Percentiles rank a stretch among this genome's conserved stretches.
Evolutionary conservation across 2,329 filamentous ascomycete species (phyloP).

Genomic region (Alternaria novae-zelandiae): DNA sequence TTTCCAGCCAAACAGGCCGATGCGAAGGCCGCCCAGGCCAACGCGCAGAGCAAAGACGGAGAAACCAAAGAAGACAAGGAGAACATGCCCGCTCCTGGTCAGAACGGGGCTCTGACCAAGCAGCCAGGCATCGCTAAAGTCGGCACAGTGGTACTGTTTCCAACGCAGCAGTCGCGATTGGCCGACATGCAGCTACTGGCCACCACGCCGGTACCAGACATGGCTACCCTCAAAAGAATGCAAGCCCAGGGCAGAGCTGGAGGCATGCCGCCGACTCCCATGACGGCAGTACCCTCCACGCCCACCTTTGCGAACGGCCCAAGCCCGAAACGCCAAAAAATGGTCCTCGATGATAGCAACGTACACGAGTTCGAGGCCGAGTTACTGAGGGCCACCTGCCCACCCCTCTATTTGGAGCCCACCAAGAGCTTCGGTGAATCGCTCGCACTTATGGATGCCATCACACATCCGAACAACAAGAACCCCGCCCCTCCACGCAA

Average conservation of each 20-base stretch:
- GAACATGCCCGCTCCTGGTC: conserved; percentile 61
- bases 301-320: conserved; percentile 63
- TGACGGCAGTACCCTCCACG: conserved; percentile 61
- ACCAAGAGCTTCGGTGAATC: conserved; percentile 72
- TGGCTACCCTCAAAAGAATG: conserved; percentile 56
- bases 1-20: conserved; percentile 59
- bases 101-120: conserved; percentile 56
- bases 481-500: conserved; percentile 82
- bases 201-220: conserved; percentile 66
- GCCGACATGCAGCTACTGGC: conserved; percentile 79
- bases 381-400: conserved; percentile 74
- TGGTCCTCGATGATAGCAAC: conserved; percentile 77
- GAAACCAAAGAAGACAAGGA: conserved; percentile 59
- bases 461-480: conserved; percentile 79
- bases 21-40: conserved; percentile 31
- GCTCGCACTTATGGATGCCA: conserved; percentile 71
- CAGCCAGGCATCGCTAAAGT: conserved; percentile 59
- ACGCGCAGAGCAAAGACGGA: conserved; percentile 29
- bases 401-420: conserved; percentile 78
- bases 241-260: conserved; percentile 54
- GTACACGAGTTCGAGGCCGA: conserved; percentile 78
- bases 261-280: conserved; percentile 72
- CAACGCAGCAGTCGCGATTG: conserved; percentile 77
- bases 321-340: conserved; percentile 74
- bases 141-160: conserved; percentile 81